Evolutionary conservation across 2,329 filamentous ascomycete species (phyloP).

Genomic region (Hypoxylon rubiginosum): DNA sequence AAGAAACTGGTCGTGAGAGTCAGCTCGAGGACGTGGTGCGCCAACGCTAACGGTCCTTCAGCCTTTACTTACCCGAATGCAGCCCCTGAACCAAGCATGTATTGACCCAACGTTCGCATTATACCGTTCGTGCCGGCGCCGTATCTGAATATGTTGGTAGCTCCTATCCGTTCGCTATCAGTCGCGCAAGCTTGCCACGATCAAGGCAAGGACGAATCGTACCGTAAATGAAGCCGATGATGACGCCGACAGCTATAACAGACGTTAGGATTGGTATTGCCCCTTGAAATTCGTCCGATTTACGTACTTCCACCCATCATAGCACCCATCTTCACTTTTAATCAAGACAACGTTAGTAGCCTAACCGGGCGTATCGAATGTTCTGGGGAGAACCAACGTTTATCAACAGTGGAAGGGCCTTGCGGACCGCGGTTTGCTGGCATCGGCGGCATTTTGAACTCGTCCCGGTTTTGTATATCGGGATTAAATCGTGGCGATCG

Average conservation of each 20-base stretch:
- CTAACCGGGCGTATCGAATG: constrained; percentile 18
- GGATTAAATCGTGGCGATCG: background rate
- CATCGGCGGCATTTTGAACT: constrained; percentile 65
- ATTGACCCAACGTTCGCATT: constrained; percentile 93
- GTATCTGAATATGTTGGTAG: constrained; percentile 94
- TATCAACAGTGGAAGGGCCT: constrained; percentile 78
- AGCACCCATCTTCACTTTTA: constrained; percentile 92
- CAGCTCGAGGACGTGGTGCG: constrained; percentile 29
- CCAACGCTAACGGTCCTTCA: background rate
- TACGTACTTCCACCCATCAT: constrained; percentile 98
- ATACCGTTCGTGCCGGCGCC: constrained; percentile 94
- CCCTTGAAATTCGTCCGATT: background rate
- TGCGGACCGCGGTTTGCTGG: constrained; percentile 64
- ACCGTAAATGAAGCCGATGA: constrained; percentile 99
- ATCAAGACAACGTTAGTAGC: constrained; percentile 49
- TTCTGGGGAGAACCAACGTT: constrained; percentile 63
- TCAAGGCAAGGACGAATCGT: constrained; percentile 42
- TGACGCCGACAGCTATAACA: constrained; percentile 84
- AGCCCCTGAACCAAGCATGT: constrained; percentile 94
- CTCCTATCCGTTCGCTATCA: constrained; percentile 67
- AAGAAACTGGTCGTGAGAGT: constrained; percentile 76
- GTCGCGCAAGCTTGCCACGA: constrained; percentile 17
- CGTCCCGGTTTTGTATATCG: background rate
- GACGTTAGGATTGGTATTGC: constrained; percentile 27
- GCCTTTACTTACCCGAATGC: constrained; percentile 84